Percentiles rank a stretch among this genome's conserved stretches.
These are phyloP conservation scores for Leccinum solheimii DNA, from an alignment of 1,284 basidiomycete genomes.

Conservation along the genomic window DNA sequence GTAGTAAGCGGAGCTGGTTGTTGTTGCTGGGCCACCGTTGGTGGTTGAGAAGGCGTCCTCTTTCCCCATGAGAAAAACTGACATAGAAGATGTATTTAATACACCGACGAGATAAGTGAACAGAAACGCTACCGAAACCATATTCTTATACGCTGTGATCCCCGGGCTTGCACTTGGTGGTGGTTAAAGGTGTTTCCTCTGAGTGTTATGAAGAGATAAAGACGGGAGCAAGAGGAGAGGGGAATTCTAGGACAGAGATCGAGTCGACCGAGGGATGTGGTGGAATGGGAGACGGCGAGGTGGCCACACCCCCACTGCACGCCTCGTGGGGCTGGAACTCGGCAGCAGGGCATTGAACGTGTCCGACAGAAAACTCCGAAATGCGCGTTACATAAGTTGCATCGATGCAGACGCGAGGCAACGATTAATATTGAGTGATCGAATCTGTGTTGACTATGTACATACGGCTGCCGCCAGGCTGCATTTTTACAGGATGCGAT, in stretches of 20 bases:
- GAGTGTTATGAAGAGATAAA: slow-evolving; percentile 20
- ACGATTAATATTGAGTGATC: no score
- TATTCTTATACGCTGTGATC: not conserved
- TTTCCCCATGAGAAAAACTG: not conserved
- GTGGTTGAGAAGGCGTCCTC: not conserved
- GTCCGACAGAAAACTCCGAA: no score
- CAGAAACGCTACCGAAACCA: not conserved
- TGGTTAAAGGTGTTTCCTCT: not conserved
- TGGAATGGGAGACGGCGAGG: not conserved
- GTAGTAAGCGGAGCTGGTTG: not conserved
- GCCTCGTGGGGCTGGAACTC: no score
- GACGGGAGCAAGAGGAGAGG: not conserved
- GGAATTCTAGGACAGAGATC: not conserved
- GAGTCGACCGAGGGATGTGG: not conserved
- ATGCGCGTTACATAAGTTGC: no score
- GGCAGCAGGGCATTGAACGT: no score
- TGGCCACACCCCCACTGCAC: not conserved
- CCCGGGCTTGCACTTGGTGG: not conserved
- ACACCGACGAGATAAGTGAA: not conserved
- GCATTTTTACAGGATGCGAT: not conserved
- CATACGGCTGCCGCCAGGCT: no score
- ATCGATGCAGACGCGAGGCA: no score
- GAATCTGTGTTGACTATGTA: no score
- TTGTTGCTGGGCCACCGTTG: no score
- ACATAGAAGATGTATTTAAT: not conserved